Conservation (phyloP, 2,329 filamentous ascomycete genomes). For the Colletotrichum sp. region DNA sequence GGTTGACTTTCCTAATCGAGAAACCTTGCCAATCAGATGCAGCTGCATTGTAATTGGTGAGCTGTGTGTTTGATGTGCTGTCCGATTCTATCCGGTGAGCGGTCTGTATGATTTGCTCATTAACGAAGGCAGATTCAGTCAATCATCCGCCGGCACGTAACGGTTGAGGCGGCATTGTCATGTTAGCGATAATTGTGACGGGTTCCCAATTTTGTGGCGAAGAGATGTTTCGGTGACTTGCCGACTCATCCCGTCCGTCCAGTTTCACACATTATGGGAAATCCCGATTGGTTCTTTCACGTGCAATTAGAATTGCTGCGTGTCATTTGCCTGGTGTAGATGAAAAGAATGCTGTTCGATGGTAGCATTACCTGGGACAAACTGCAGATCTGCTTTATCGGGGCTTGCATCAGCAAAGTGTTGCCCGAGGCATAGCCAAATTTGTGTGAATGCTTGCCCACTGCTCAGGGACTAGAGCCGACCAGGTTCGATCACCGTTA, state of each 20-base stretch:
- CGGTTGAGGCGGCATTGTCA: not conserved
- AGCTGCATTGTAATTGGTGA: not conserved
- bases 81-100: not conserved
- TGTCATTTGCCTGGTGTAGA: not conserved
- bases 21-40: not conserved
- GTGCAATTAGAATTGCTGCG: not conserved
- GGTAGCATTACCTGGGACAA: not conserved
- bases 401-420: not conserved
- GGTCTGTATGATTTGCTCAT: not conserved
- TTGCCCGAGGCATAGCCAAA: not conserved
- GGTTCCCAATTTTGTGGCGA: not conserved
- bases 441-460: not conserved
- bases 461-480: not conserved
- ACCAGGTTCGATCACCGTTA: not conserved
- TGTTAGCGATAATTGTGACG: not conserved
- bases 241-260: not conserved
- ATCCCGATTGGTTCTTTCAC: not conserved
- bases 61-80: not conserved
- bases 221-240: not conserved
- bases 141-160: not conserved
- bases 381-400: not conserved
- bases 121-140: not conserved
- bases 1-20: not conserved
- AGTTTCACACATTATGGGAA: not conserved
- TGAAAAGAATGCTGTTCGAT: not conserved